Percentiles rank a stretch among this genome's conserved stretches.
Evolutionary conservation across 495 filamentous ascomycete species (phyloP).

Genomic region (Aspergillus affinis): DNA sequence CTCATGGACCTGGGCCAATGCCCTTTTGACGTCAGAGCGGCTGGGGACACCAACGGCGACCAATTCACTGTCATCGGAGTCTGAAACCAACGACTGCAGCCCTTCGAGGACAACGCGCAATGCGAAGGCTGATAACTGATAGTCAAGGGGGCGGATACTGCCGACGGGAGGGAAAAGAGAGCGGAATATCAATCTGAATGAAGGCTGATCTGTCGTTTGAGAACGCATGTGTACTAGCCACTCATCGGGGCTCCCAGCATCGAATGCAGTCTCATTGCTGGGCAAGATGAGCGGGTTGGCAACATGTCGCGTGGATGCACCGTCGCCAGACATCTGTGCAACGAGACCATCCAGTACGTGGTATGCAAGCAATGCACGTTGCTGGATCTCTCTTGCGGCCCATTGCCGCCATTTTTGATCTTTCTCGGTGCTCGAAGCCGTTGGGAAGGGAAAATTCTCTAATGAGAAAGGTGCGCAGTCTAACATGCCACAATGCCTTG

Average conservation of each 20-base stretch:
- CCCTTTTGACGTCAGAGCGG: conserved; percentile 40
- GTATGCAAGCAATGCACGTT: conserved; percentile 47
- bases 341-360: conserved; percentile 50
- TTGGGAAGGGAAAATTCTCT: conserved; percentile 35
- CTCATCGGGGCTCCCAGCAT: conserved; percentile 42
- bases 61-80: conserved; percentile 39
- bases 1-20: conserved; percentile 43
- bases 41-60: conserved; percentile 40
- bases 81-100: conserved; percentile 44
- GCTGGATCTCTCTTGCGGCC: conserved; percentile 47
- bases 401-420: conserved; percentile 45
- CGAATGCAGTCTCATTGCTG: conserved; percentile 43
- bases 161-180: conserved; percentile 39
- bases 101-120: conserved; percentile 48
- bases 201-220: conserved; percentile 32
- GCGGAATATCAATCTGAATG: conserved; percentile 43
- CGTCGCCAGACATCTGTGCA: conserved; percentile 47
- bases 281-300: conserved; percentile 43
- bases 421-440: conserved; percentile 36
- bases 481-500: conserved; percentile 47
- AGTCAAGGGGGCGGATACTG: conserved; percentile 34
- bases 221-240: conserved; percentile 41
- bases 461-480: conserved; percentile 38
- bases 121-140: conserved; percentile 43
- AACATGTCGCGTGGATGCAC: conserved; percentile 43